Evolutionary conservation across 2,329 filamentous ascomycete genomes (phyloP).

Genomic region (Alternaria ethzedia): DNA sequence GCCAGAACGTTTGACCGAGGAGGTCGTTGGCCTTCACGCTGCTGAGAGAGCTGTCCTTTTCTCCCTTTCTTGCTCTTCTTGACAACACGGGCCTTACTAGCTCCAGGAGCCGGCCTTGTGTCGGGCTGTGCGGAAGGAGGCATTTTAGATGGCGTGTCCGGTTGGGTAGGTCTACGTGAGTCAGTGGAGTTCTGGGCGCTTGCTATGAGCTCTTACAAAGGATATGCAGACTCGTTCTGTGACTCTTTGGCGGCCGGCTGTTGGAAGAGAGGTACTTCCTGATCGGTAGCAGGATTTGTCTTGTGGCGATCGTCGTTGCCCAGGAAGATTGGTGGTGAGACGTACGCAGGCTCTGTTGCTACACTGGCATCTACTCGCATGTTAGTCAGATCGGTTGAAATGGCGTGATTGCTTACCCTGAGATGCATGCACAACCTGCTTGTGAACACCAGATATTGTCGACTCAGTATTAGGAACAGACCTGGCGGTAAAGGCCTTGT

Average conservation of each 20-base stretch:
- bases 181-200: background rate
- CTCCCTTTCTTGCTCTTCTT: slow-evolving; percentile 4
- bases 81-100: background rate
- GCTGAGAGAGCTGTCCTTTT: background rate
- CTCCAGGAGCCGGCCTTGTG: background rate
- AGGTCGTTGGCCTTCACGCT: slow-evolving; percentile 2
- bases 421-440: background rate
- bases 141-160: background rate
- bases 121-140: background rate
- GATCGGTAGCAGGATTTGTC: background rate
- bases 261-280: background rate
- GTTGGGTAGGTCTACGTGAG: background rate
- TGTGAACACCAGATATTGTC: background rate
- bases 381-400: background rate
- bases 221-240: background rate
- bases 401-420: background rate
- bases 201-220: background rate
- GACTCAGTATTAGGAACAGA: background rate
- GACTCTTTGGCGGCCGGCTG: background rate
- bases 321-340: background rate
- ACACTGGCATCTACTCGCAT: background rate
- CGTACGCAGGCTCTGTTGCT: background rate
- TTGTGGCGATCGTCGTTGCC: background rate
- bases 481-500: background rate
- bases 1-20: background rate